phyloP scores from a whole-genome alignment of 2,329 filamentous ascomycete genomes.

The Xylariaceae sp. region DNA sequence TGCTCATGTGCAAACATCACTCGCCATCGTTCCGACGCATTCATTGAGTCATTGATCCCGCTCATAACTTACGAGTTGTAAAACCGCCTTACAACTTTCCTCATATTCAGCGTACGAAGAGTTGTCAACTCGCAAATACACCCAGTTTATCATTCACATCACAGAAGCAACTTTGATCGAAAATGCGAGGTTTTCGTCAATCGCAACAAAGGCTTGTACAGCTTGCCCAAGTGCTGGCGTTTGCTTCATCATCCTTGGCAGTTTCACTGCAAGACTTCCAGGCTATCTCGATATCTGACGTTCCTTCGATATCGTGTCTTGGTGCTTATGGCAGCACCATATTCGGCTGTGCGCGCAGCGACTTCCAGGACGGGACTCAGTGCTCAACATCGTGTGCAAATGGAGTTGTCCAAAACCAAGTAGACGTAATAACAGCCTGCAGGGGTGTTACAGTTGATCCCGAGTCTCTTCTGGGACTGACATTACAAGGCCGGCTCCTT shows the following conservation, averaged over 20 bases:
- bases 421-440: constrained; percentile 21
- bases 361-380: constrained; percentile 24
- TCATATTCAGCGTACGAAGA: neutral
- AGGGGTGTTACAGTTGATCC: constrained; percentile 21
- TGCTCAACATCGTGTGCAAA: constrained; percentile 26
- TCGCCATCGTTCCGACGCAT: neutral
- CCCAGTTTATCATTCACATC: neutral
- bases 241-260: constrained; percentile 24
- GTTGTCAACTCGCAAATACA: neutral
- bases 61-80: neutral
- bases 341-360: constrained; percentile 22
- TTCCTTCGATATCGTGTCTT: constrained; percentile 26
- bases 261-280: constrained; percentile 30
- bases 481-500: constrained; percentile 24
- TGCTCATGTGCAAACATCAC: neutral
- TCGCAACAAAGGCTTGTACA: constrained; percentile 20
- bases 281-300: constrained; percentile 24
- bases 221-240: constrained; percentile 16
- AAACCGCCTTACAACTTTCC: neutral
- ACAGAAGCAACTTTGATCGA: neutral
- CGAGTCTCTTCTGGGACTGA: constrained; percentile 25
- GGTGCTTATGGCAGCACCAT: constrained; percentile 25
- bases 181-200: constrained; percentile 15
- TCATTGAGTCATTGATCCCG: constrained; percentile 1
- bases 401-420: constrained; percentile 22